Evolutionary conservation across 129 eudicot genomes (phyloP).

Genomic region (Tanacetum coccineum): DNA sequence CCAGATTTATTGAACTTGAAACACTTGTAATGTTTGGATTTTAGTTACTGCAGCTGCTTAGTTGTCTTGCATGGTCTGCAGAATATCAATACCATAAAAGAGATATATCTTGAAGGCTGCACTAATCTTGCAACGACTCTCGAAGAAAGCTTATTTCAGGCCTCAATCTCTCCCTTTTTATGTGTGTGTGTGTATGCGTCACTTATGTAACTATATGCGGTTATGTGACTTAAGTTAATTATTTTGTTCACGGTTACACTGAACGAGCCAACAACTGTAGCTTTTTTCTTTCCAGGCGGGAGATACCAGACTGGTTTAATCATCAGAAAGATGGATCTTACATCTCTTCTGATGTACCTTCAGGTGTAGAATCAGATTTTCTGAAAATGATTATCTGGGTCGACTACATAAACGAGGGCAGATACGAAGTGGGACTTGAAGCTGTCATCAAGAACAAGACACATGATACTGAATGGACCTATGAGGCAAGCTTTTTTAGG

Average conservation of each 20-base stretch:
- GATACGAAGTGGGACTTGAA: conserved; percentile 5
- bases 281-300: conserved; percentile 26
- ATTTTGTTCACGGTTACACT: conserved; percentile 15
- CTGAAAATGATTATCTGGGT: conserved; percentile 14
- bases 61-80: conserved; percentile 20
- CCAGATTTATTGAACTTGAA: conserved; percentile 24
- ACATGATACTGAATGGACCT: conserved; percentile 20
- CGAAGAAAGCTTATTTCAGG: conserved; percentile 26
- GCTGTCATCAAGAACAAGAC: conserved; percentile 24
- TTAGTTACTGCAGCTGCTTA: conserved; percentile 24
- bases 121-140: conserved; percentile 15
- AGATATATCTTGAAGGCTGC: conserved; percentile 24
- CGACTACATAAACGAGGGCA: conserved; percentile 22
- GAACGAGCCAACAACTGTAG: conserved; percentile 7
- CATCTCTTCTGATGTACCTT: conserved; percentile 19
- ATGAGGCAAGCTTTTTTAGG: conserved; percentile 14
- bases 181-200: no score
- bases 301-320: conserved; percentile 14
- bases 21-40: conserved; percentile 15
- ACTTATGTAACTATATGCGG: background rate
- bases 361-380: conserved; percentile 3
- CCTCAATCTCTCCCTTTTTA: background rate
- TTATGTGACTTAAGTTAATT: conserved; percentile 4
- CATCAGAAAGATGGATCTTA: conserved; percentile 15
- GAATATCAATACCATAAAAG: background rate